Evolutionary conservation across 1,139 yeast species (phyloP), one percentile per base, ranked within the genome.

Genomic region (Chernovozyma aurita): DNA sequence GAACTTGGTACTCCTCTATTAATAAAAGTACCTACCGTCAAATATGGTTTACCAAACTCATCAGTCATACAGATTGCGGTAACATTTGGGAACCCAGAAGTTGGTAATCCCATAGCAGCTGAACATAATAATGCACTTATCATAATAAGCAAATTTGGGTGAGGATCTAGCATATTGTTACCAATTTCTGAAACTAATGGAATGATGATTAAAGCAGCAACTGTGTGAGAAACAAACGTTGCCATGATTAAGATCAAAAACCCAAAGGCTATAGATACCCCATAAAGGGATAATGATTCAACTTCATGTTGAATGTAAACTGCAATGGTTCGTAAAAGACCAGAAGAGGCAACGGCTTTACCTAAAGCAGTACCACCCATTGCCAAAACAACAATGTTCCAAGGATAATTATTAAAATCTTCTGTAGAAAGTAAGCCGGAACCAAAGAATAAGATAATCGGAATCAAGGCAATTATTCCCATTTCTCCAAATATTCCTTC

Each of bases 301-400:
- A 81, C 80, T 52, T 73, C 70, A 15, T 55, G 63, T 45, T 79
- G 82, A 42, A 82, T 68, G 0, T 74, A 61, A 7, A 62, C 53
- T 0, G 88, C 87, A 43, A 82, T 79, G 1, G 85, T 78, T 1
- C 76, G 65, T 40, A 82, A 63, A 43, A 82, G 62, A 1, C 90
- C 90, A 2, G 85, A 80, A 2, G 84, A 76, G 0, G 84, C 74
- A 11, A 82, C 87, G 1, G 86, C 86, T 44, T 78, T 78, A 49
- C 90, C 88, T 36, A 82, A 63, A 2, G 87, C 84, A 30, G 83
- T 73, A 49, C 88, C 87, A 35, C 90, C 90, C 87, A 81, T 81
- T 3, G 88, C 88, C 42, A 82, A 64, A 5, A 81, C 72, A 17
- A 81, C 86, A 50, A 81, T 81, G 32, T 81, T 76, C 90, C 90